Evolutionary conservation across 78 protist species (phyloP), one percentile per base, ranked within the genome.

Genomic region (Guillardia theta): DNA sequence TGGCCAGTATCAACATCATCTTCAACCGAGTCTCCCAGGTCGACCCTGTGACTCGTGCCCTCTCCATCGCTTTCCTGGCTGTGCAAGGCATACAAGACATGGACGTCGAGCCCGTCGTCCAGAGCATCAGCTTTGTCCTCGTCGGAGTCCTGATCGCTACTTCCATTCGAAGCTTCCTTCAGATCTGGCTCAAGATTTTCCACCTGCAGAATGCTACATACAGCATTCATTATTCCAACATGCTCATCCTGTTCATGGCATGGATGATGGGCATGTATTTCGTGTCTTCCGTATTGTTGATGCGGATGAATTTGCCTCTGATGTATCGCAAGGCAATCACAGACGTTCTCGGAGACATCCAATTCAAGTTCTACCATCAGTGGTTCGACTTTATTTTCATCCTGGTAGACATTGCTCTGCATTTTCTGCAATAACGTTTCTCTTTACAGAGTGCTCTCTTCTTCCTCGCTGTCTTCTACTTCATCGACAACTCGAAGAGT

Each of bases 351-450:
- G 90, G 90, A 0, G 90, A 78, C 90, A 78, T 78, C 47, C 44
- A 78, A 30, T 78, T 78, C 90, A 78, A 78, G 90, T 78, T 78
- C 90, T 78, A 78, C 90, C 90, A 78, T 19, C 90, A 78, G 41
- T 70, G 83, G 83, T 70, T 70, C 41, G 83, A 70, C 41, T 70
- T 70, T 15, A 70, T 70, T 2, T 70, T 70, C 41, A 70, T 70
- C 41, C n/a, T 70, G 10, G 0, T 43, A 43, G 83, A 12, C 62
- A 18, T 53, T n/a, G n/a, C n/a, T n/a, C n/a, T n/a, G n/a, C n/a
- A n/a, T n/a, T n/a, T n/a, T n/a, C n/a, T n/a, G n/a, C n/a, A n/a
- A n/a, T n/a, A n/a, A n/a, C n/a, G n/a, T n/a, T n/a, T n/a, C n/a
- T n/a, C n/a, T n/a, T n/a, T n/a, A n/a, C n/a, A n/a, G n/a, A n/a